Evolutionary conservation across 2,329 filamentous ascomycete species (phyloP), one percentile per base, ranked within the genome.

Genomic region (Paradendryphiella salina): DNA sequence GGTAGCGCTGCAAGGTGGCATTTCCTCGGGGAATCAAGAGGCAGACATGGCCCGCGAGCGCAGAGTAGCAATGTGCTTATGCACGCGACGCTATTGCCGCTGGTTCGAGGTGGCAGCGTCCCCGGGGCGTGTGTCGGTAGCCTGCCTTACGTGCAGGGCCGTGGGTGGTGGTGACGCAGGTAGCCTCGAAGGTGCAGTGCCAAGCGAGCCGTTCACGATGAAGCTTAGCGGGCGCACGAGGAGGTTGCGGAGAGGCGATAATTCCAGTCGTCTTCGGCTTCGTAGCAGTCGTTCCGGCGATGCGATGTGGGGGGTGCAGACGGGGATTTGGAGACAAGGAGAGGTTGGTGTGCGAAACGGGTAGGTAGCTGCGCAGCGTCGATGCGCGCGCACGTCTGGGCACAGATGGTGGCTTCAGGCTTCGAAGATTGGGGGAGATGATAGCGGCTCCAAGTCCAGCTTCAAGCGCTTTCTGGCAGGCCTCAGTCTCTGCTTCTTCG

Each of bases 131-230:
- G 35, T 28, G 38, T 46, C 42, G 38, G 50, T 40, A 52, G 53
- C 40, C 21, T 46, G 52, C 49, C 54, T 51, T 53, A 20, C 48
- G 38, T 40, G 49, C 54, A 45, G 47, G 48, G 36, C 34, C 23
- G 17, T 40, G 47, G 39, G 48, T 51, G 56, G 48, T 51, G 56
- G 63, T 64, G 64, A 65, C 60, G 65, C 65, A 67, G 60, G 54
- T 34, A 59, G 55, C 60, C 57, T 57, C 39, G 29, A 49, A 39
- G 41, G 23, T 28, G 56, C 44, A 49, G 54, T 50, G 65, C 61
- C 58, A 63, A 63, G 56, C 37, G 18, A 26, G 43, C 23, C 40
- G 57, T 59, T 64, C 55, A 54, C 44, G 39, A 41, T 48, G 36
- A 34, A 42, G 47, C 29, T 33, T 9, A 31, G 41, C 32, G 15